These are phyloP conservation scores for Alternaria sp. DNA, from an alignment of 2,329 filamentous ascomycete genomes.

Conservation along the genomic window DNA sequence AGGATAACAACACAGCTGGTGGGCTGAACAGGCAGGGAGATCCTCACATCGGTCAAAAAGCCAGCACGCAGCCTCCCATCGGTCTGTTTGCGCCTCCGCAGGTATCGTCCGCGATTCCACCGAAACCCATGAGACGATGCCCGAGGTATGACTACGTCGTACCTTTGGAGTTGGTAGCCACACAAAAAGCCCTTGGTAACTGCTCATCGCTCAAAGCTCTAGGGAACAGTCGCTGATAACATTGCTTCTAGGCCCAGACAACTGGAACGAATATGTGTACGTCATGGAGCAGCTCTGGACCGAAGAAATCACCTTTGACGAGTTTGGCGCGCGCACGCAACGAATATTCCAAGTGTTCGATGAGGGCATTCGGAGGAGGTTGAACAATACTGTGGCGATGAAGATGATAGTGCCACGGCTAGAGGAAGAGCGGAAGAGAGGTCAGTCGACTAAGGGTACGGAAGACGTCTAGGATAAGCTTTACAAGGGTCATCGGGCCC, in stretches of 20 bases:
- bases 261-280: constrained; percentile 22
- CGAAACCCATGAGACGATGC: neutral
- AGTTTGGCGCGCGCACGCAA: constrained; percentile 5
- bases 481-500: neutral
- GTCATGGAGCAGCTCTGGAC: constrained; percentile 14
- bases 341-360: constrained; percentile 10
- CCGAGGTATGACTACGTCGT: constrained; percentile 13
- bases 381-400: constrained; percentile 9
- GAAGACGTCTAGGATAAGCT: neutral
- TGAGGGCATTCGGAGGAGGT: neutral
- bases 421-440: neutral
- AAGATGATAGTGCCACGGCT: constrained; percentile 11
- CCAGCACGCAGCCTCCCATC: neutral
- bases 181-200: constrained; percentile 18
- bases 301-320: constrained; percentile 1
- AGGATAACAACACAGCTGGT: neutral
- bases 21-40: neutral
- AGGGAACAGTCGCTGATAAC: neutral
- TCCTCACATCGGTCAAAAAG: neutral
- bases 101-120: neutral
- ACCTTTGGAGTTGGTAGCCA: constrained; percentile 11
- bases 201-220: neutral
- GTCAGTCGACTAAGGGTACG: constrained; percentile 8
- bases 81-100: neutral
- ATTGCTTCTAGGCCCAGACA: neutral